These are phyloP conservation scores for Plenodomus tracheiphilus DNA, from an alignment of 2,329 filamentous ascomycete genomes.

Conservation along the genomic window DNA sequence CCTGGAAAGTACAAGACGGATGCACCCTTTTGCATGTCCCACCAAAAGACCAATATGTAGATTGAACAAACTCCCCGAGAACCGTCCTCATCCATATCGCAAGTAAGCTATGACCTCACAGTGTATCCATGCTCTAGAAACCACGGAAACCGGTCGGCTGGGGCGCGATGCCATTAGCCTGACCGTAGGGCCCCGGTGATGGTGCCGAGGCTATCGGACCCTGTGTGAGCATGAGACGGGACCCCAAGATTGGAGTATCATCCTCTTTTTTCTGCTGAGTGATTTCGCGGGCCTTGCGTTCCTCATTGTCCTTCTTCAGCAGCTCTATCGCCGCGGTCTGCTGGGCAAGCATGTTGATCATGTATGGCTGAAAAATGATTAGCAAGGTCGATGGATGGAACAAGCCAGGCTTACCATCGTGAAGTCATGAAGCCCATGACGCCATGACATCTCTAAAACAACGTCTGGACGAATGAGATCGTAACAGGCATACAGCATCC, in stretches of 20 bases:
- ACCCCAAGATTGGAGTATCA: slow-evolving; percentile 89
- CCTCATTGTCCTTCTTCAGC: slow-evolving; percentile 95
- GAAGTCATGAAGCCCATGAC: slow-evolving; percentile 90
- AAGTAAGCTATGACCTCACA: background rate
- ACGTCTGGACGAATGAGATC: slow-evolving; percentile 92
- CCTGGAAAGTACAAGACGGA: slow-evolving; percentile 33
- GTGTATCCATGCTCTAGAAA: slow-evolving; percentile 31
- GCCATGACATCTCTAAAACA: slow-evolving; percentile 96
- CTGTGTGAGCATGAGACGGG: slow-evolving; percentile 92
- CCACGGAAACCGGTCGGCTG: slow-evolving; percentile 70
- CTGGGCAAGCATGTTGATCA: slow-evolving; percentile 97
- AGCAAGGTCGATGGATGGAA: background rate
- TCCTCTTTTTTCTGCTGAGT: slow-evolving; percentile 89
- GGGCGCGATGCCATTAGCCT: slow-evolving; percentile 85
- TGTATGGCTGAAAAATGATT: slow-evolving; percentile 66
- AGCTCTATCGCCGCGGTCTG: slow-evolving; percentile 82
- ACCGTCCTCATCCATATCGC: background rate
- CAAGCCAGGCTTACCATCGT: slow-evolving; percentile 67
- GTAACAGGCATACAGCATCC: slow-evolving; percentile 98
- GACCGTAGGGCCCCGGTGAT: slow-evolving; percentile 71
- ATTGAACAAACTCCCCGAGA: slow-evolving; percentile 10
- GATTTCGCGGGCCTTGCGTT: slow-evolving; percentile 72
- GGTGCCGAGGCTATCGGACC: slow-evolving; percentile 66
- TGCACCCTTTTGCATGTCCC: slow-evolving; percentile 31
- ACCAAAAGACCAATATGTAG: slow-evolving; percentile 31